Percentiles rank a stretch among this genome's conserved stretches.
These are phyloP conservation scores for Aspergillus saccharolyticus DNA, from an alignment of 495 filamentous ascomycete genomes.

Conservation along the genomic window DNA sequence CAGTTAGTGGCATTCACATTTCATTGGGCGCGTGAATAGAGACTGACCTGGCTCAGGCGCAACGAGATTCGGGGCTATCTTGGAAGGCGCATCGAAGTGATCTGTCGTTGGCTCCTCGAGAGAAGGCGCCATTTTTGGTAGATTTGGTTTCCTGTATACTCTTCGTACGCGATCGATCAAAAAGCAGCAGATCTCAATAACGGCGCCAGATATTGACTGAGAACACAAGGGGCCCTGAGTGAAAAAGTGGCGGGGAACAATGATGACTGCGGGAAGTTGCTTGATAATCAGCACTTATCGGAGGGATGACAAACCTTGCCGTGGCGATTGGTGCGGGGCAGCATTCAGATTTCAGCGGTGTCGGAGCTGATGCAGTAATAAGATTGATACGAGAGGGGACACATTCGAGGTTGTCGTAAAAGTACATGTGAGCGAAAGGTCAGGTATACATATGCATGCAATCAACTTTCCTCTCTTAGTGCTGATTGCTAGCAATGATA, in stretches of 20 bases:
- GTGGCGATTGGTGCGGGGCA: slow-evolving; percentile 31
- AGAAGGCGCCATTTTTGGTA: slow-evolving; percentile 57
- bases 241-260: slow-evolving; percentile 26
- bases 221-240: slow-evolving; percentile 3
- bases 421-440: not conserved
- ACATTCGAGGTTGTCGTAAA: not conserved
- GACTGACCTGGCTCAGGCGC: slow-evolving; percentile 78
- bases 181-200: no score
- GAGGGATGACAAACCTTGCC: slow-evolving; percentile 33
- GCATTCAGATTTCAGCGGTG: slow-evolving; percentile 17
- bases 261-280: slow-evolving; percentile 18
- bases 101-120: slow-evolving; percentile 62
- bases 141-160: not conserved
- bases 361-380: slow-evolving; percentile 17
- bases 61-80: slow-evolving; percentile 71
- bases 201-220: no score
- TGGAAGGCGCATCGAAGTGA: slow-evolving; percentile 63
- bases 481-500: no score
- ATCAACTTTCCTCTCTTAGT: no score
- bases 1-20: not conserved
- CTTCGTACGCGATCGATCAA: not conserved
- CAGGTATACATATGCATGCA: no score
- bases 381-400: not conserved
- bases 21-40: not conserved
- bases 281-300: slow-evolving; percentile 32